Evolutionary conservation across 768 basidiomycete species (phyloP), one percentile per base, ranked within the genome.

Genomic region (Boletus tomentosulus): DNA sequence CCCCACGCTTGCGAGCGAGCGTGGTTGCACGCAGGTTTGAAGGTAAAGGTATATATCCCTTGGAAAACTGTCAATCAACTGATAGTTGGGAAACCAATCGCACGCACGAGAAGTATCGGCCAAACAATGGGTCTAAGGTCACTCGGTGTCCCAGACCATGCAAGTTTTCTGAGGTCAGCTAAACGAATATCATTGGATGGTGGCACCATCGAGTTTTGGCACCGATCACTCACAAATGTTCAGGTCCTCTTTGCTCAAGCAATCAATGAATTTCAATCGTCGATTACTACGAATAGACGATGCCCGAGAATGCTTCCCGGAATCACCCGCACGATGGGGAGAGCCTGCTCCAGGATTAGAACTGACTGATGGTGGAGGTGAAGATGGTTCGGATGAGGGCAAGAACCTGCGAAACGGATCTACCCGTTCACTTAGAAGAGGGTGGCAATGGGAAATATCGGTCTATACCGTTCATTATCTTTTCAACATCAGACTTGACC

Each of bases 11-110:
- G 46, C 93, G 82, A 27, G 83, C 78, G n/a, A 98, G 79, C 1
- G 91, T 90, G 3, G 82, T 73, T 34, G 82, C 65, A 11, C 95
- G 88, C 5, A 91, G 74, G 34, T 87, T 83, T 4, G 82, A 80
- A 6, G 92, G 87, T 15, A 96, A 75, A 2, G 97, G 96, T 27
- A 97, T 81, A 70, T 98, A 98, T 22, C 95, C 95, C 94, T 97
- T 57, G 30, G 6, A 22, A 37, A 33, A 45, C 33, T 16, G 30
- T 67, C 25, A 61, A 39, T 28, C 22, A 30, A 56, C 31, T 31
- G 16, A 34, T 15, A 48, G 28, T 42, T 34, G 51, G 22, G 48
- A 52, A 44, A 38, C 24, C 11, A 41, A 15, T 31, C 25, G 48
- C 6, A 76, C 89, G 60, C 66, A 96, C 94, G 37, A 98, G 83